phyloP scores from a whole-genome alignment of 805 yeast genomes.

The Ogataea trehalophila region DNA sequence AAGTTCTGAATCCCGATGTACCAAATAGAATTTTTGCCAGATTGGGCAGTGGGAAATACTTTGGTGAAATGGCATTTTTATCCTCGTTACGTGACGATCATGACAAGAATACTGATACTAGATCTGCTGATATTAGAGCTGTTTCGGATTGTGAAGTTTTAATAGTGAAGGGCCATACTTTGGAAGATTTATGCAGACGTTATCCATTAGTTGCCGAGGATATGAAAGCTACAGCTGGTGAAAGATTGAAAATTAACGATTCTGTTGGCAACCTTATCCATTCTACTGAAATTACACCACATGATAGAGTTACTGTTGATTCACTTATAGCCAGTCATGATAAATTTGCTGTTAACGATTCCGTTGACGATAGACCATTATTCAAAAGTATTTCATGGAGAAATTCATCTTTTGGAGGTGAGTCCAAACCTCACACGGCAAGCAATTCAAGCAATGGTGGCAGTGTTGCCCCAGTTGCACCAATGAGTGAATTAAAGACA shows the following conservation, averaged over 20 bases:
- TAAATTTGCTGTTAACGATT: background rate
- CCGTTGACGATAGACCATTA: constrained; percentile 1
- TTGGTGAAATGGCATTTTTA: constrained; percentile 75
- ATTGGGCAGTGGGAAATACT: constrained; percentile 57
- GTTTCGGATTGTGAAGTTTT: constrained; percentile 56
- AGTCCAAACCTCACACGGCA: too few relatives aligned
- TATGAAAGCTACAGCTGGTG: constrained; percentile 56
- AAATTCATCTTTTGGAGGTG: background rate
- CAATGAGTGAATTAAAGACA: background rate
- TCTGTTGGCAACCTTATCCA: constrained; percentile 23
- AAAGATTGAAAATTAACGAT: constrained; percentile 35
- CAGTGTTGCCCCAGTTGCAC: background rate
- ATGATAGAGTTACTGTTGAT: constrained; percentile 17
- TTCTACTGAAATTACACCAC: constrained; percentile 16
- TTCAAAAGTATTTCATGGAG: constrained; percentile 19
- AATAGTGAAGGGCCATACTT: constrained; percentile 50
- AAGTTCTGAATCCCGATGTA: constrained; percentile 44
- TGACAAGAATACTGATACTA: constrained; percentile 25
- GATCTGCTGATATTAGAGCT: constrained; percentile 65
- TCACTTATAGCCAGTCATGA: constrained; percentile 15
- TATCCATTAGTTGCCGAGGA: constrained; percentile 58
- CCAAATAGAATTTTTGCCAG: constrained; percentile 46
- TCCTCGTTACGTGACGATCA: constrained; percentile 33
- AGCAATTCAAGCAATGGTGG: too few relatives aligned
- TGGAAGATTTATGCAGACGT: constrained; percentile 49